These are phyloP conservation scores for Eucalyptus regnans DNA, from an alignment of 345 rosid genomes.

Conservation along the genomic window DNA sequence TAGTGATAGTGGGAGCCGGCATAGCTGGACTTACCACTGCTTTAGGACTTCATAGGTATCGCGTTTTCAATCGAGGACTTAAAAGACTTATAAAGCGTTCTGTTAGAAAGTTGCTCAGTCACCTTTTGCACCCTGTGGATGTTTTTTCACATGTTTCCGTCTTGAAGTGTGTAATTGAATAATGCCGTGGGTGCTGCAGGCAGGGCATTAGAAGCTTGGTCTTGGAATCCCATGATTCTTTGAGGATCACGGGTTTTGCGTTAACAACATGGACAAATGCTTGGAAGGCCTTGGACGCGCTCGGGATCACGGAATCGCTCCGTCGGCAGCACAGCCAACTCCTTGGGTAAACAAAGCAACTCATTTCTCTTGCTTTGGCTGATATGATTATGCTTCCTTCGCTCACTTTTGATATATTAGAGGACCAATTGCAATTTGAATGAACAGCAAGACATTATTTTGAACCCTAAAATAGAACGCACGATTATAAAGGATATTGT, in stretches of 20 bases:
- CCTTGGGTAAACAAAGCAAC: conserved; percentile 6
- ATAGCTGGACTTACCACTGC: conserved; percentile 51
- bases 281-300: conserved; percentile 6
- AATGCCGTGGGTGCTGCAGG: conserved; percentile 15
- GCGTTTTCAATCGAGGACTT: not conserved
- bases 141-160: not conserved
- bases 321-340: not conserved
- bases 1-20: conserved; percentile 56
- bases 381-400: not conserved
- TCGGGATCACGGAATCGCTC: not conserved
- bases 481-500: too few species aligned
- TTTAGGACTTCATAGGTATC: conserved; percentile 28
- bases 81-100: not conserved
- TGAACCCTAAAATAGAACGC: too few species aligned
- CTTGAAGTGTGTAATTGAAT: not conserved
- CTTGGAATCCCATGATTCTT: conserved; percentile 47
- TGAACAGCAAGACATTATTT: not conserved
- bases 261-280: conserved; percentile 42
- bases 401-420: not conserved
- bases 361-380: not conserved
- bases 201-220: conserved; percentile 59
- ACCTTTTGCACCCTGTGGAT: not conserved
- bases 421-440: not conserved
- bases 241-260: conserved; percentile 53
- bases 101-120: not conserved